Evolutionary conservation across 2,329 filamentous ascomycete species (phyloP), one percentile per base, ranked within the genome.

Genomic region (Verruconis gallopava): DNA sequence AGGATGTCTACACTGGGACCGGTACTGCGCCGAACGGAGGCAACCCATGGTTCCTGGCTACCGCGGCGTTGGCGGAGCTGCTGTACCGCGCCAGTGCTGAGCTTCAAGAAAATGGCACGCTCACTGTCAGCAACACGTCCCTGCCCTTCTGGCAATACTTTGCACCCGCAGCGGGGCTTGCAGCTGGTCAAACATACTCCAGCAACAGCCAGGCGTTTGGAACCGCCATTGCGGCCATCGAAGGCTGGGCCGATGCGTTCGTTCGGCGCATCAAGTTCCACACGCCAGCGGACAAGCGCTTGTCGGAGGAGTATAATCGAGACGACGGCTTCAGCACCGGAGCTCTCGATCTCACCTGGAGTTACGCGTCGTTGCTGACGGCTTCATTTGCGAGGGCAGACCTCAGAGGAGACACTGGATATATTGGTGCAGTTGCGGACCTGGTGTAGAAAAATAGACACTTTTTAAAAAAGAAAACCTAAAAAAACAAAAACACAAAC

Each of bases 31-130:
- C 22, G 1, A 48, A 55, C 20, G 53, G 55, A 32, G 56, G 56
- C 2, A 58, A 59, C 42, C 56, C 56, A 2, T 59, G 56, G 56
- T 59, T 57, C 35, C 48, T 59, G 18, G 50, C 53, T 34, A 59
- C 57, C 17, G 51, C 54, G 4, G 49, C 55, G n/a, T 48, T 57
- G 37, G 51, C 54, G 6, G 53, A 59, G 38, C 49, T 52, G 36
- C 35, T 59, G 30, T 59, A 56, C 42, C 41, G 47, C 21, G 49
- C 51, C 2, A 47, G 49, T 5, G 30, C 39, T 21, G 48, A 49
- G 19, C 55, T 49, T 40, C 43, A 45, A 15, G 19, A 38, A 2
- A 46, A 48, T 9, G 50, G 49, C 14, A 47, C 40, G 17, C 49
- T 59, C 42, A 37, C 40, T 13, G 47, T 55, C 20, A 55, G 53